Conservation (phyloP, 192 early-diverging fungal genomes). For the Backusella macrospora region DNA sequence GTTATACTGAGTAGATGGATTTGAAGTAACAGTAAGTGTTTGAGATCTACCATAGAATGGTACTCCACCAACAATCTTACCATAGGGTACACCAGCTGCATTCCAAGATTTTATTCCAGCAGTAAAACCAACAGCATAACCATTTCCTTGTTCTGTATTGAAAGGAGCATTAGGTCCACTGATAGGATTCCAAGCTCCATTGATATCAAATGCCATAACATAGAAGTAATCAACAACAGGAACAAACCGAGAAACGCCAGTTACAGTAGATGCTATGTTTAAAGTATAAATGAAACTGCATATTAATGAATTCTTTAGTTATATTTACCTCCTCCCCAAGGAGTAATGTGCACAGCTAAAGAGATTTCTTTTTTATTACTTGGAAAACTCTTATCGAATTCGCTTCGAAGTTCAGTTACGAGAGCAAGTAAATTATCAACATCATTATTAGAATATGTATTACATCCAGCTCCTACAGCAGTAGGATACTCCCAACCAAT, state of each 20-base stretch:
- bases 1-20: neutral
- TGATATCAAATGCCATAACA: slow-evolving; percentile 68
- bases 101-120: slow-evolving; percentile 60
- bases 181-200: slow-evolving; percentile 57
- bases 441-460: slow-evolving; percentile 56
- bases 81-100: slow-evolving; percentile 55
- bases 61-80: slow-evolving; percentile 61
- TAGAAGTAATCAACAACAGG: slow-evolving; percentile 63
- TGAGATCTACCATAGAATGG: slow-evolving; percentile 61
- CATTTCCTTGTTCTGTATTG: slow-evolving; percentile 36
- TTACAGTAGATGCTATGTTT: slow-evolving; percentile 45
- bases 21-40: neutral
- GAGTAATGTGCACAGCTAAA: slow-evolving; percentile 61
- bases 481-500: slow-evolving; percentile 69
- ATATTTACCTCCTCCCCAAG: slow-evolving; percentile 38
- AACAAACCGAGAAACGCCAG: slow-evolving; percentile 62
- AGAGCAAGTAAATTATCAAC: slow-evolving; percentile 62
- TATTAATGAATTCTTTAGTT: slow-evolving; percentile 42
- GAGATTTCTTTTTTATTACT: slow-evolving; percentile 56
- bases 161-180: slow-evolving; percentile 56
- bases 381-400: slow-evolving; percentile 43
- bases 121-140: slow-evolving; percentile 27
- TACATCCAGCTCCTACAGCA: slow-evolving; percentile 60
- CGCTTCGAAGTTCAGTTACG: slow-evolving; percentile 57
- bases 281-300: neutral